Evolutionary conservation across 352 stramenopile species (phyloP), one percentile per base, ranked within the genome.

Genomic region (Phytophthora uliginosa): DNA sequence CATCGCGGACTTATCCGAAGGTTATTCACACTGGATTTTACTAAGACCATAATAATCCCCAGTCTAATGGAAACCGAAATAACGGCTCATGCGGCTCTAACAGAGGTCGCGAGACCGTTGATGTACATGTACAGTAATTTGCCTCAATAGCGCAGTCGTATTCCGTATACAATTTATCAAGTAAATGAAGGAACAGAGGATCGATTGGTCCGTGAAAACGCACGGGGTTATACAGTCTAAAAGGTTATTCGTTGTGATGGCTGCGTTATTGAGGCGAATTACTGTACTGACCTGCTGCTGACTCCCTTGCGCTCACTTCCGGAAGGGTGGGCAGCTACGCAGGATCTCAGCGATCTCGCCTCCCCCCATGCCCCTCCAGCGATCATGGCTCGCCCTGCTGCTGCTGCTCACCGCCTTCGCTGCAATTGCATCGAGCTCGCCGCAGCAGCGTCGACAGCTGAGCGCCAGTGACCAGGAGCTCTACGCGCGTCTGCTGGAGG

Each of bases 401-500:
- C 34, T 73, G 51, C 34, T 76, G 17, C 6, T 59, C n/a, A 51
- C 55, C 3, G 4, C 51, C 17, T 59, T 60, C 33, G 24, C 71
- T 65, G 26, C 50, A 51, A 13, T 59, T 53, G 7, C 58, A 58
- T 9, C 22, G 4, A 56, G 13, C 24, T 55, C 57, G 5, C 48
- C 20, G 20, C 68, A 69, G 18, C 67, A 74, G 5, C 63, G 45
- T 22, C 64, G 65, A n/a, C 65, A 77, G 54, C 38, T 77, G 22
- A 77, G 59, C 36, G 47, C 51, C 33, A 31, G 47, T 34, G 66
- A 79, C 36, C 67, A 66, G 15, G n/a, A 73, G 12, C 42, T 75
- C 45, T 77, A 77, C 59, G 20, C 38, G 22, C 69, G 69, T n/a
- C 59, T 77, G 28, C 62, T 78, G 56, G 24, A 55, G 26, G 55